These are phyloP conservation scores for Xerocomus nothofagi DNA, from an alignment of 1,284 basidiomycete species.

Conservation along the genomic window DNA sequence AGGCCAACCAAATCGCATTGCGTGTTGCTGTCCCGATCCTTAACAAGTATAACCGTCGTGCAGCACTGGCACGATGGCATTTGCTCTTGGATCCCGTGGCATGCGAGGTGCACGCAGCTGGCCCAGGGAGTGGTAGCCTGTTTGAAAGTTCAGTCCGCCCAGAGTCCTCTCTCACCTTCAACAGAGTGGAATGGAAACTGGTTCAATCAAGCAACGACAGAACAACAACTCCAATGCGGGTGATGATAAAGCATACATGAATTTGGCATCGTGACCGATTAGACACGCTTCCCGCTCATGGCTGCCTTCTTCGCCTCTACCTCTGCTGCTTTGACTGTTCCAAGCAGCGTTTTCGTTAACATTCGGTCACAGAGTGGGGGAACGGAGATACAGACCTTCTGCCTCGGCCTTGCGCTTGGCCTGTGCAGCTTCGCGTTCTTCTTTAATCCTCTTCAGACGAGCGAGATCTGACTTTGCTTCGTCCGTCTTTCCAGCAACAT, in stretches of 20 bases:
- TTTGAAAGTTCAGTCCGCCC: background rate
- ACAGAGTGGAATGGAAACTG: background rate
- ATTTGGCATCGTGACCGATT: background rate
- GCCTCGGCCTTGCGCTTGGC: constrained; percentile 84
- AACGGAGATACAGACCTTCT: constrained; percentile 56
- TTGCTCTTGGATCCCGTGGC: too few species aligned
- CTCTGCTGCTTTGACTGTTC: constrained; percentile 45
- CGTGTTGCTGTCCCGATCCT: too few species aligned
- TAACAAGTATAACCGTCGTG: too few species aligned
- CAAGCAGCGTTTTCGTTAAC: background rate
- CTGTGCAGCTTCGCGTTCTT: constrained; percentile 82
- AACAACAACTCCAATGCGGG: background rate
- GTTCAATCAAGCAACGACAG: background rate
- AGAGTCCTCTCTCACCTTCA: background rate
- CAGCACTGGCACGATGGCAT: too few species aligned
- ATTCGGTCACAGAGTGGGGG: background rate
- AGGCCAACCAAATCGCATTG: too few species aligned
- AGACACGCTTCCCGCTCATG: constrained; percentile 32
- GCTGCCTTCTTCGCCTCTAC: constrained; percentile 39
- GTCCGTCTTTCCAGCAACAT: constrained; percentile 79
- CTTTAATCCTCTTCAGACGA: constrained; percentile 82
- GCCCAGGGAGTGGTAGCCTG: background rate
- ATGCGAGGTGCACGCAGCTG: too few species aligned
- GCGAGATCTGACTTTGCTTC: constrained; percentile 86
- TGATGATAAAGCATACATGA: constrained; percentile 7